Base-by-base conservation (phyloP, 2,329 filamentous ascomycete genomes). In the Fusarium tupiense region DNA sequence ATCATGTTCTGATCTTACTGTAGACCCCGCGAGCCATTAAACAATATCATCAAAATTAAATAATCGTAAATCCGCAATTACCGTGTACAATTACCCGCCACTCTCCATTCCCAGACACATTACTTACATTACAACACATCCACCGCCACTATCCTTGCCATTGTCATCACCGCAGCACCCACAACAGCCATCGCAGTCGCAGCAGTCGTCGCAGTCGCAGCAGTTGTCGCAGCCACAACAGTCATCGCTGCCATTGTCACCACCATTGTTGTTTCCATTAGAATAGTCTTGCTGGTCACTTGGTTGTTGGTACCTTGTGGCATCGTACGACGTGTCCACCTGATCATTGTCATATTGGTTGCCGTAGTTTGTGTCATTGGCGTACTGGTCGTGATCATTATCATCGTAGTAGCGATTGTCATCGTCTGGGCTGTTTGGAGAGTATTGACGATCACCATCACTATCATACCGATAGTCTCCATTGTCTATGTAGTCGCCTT, bases 121-220 rank as follows among this genome's bases (percentile, higher is more conserved):
- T 22, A 72, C 70, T 72, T 22, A 72, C 70, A 72, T 72, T 16
- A 72, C 31, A 19, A 73, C 60, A 20, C 70, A 73, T 2, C 70
- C 70, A 11, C 41, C 54, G 10, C 31, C 29, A 2, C 61, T n/a
- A 8, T 61, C 53, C 2, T 73, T 44, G 6, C 31, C 60, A 3
- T 41, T 20, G 9, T 40, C 60, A 5, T 44, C 31, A 17, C 41
- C 70, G 6, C 66, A 52, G 12, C 61, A 57, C 1, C 64, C 16
- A 12, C 67, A 63, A 5, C 67, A 57, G 7, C 24, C 19, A 3
- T 69, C 44, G 3, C 54, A 65, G 6, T 53, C 52, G 4, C 65
- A 59, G 5, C 66, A 69, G 10, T 50, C 41, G 2, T 47, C 41
- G 1, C 66, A 61, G 1, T 43, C 64, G 11, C 65, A 49, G 6